phyloP scores from a whole-genome alignment of 495 filamentous ascomycete species.

The Ascobolus immersus region DNA sequence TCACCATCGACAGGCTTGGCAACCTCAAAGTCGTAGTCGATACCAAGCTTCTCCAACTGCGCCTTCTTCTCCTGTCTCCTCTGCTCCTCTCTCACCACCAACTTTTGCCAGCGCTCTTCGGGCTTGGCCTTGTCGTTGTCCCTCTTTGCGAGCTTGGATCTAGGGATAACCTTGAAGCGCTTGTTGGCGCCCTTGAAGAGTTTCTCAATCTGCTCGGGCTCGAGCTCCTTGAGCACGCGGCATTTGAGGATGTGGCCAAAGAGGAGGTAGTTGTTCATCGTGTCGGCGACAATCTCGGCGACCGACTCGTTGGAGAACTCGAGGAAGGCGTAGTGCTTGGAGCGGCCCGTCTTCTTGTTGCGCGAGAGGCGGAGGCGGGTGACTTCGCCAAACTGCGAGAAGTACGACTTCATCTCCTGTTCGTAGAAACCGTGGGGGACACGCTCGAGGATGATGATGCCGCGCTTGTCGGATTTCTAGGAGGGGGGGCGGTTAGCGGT shows the following conservation, averaged over 20 bases:
- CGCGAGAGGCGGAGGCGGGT: conserved; percentile 61
- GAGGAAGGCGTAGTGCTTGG: conserved; percentile 81
- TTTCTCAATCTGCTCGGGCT: conserved; percentile 50
- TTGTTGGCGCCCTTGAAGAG: conserved; percentile 71
- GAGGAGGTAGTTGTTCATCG: conserved; percentile 94
- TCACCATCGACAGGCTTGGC: conserved; percentile 23
- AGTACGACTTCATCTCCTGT: conserved; percentile 79
- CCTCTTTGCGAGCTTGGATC: conserved; percentile 56
- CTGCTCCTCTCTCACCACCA: conserved; percentile 41
- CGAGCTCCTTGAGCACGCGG: conserved; percentile 44
- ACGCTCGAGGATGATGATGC: conserved; percentile 68
- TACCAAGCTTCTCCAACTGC: conserved; percentile 49
- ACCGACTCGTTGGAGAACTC: conserved; percentile 59
- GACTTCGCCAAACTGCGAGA: conserved; percentile 81
- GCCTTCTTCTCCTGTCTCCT: conserved; percentile 37
- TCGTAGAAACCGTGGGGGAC: conserved; percentile 94
- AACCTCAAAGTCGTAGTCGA: conserved; percentile 49
- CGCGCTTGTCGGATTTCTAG: conserved; percentile 39
- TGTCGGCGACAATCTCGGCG: conserved; percentile 66
- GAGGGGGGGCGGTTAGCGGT: too few relatives aligned
- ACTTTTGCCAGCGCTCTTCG: conserved; percentile 50
- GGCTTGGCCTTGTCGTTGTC: conserved; percentile 41
- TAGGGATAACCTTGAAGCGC: conserved; percentile 66
- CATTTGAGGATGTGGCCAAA: conserved; percentile 81
- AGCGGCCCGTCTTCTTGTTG: conserved; percentile 63